Evolutionary conservation across 257 asterid species (phyloP).

Genomic region (Penstemon davidsonii): DNA sequence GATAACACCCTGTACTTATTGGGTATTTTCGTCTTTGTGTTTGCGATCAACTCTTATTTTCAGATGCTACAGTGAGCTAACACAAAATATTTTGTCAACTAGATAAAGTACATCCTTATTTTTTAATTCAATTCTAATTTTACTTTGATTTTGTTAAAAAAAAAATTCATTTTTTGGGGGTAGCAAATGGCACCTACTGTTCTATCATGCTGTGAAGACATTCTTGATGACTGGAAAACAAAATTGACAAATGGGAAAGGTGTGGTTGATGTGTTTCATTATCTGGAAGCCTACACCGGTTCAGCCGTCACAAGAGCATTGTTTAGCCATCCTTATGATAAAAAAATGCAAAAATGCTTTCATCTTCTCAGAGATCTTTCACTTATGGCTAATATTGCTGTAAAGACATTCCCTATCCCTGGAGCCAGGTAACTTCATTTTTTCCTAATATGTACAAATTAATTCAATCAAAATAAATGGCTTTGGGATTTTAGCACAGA

Average conservation of each 20-base stretch:
- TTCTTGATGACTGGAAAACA: constrained; percentile 31
- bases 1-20: too few species aligned
- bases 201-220: constrained; percentile 17
- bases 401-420: constrained; percentile 35
- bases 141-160: too few species aligned
- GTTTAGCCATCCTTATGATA: constrained; percentile 27
- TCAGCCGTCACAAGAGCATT: constrained; percentile 33
- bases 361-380: constrained; percentile 29
- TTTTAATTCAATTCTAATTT: too few species aligned
- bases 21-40: too few species aligned
- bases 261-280: constrained; percentile 37
- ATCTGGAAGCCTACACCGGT: constrained; percentile 30
- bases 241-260: constrained; percentile 34
- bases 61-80: too few species aligned
- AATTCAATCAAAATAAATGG: too few species aligned
- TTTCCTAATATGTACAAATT: constrained; percentile 3
- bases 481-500: too few species aligned
- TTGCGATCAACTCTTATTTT: too few species aligned
- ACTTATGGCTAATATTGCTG: constrained; percentile 32
- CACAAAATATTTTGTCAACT: too few species aligned
- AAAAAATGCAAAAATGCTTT: constrained; percentile 30
- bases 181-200: constrained; percentile 29
- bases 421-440: constrained; percentile 3
- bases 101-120: too few species aligned
- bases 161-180: not conserved